These are phyloP conservation scores for Cercis canadensis DNA, from an alignment of 306 rosid genomes.

Conservation along the genomic window DNA sequence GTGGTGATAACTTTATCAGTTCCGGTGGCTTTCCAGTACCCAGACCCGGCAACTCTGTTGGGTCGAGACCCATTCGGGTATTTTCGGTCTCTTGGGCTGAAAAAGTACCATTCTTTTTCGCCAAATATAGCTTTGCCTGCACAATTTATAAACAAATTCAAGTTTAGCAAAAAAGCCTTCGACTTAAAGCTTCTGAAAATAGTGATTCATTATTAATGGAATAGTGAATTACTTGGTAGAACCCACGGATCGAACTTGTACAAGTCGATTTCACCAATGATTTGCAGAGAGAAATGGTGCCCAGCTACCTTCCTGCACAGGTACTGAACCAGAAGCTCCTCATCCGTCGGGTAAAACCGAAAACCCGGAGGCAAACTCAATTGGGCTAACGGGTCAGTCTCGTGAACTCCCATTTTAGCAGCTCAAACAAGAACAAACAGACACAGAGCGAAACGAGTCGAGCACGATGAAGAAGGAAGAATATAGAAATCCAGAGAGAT, in stretches of 20 bases:
- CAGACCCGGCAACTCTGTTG: slow-evolving; percentile 92
- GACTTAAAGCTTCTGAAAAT: neutral
- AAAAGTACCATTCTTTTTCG: slow-evolving; percentile 95
- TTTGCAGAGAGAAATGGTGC: slow-evolving; percentile 72
- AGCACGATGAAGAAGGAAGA: neutral
- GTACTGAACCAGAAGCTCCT: slow-evolving; percentile 90
- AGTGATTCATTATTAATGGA: too few species aligned
- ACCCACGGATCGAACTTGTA: slow-evolving; percentile 95
- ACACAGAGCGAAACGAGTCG: neutral
- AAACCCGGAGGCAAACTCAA: slow-evolving; percentile 91
- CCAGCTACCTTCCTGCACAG: slow-evolving; percentile 93
- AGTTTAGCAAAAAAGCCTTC: neutral
- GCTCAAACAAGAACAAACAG: neutral
- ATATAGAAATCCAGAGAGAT: neutral
- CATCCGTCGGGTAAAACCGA: slow-evolving; percentile 86
- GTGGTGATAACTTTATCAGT: slow-evolving; percentile 80
- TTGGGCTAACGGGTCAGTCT: slow-evolving; percentile 64
- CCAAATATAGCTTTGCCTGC: slow-evolving; percentile 87
- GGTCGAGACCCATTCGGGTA: slow-evolving; percentile 94
- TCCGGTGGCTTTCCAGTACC: slow-evolving; percentile 98
- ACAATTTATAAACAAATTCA: neutral
- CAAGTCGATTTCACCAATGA: slow-evolving; percentile 83
- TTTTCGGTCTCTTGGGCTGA: slow-evolving; percentile 86
- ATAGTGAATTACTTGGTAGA: slow-evolving; percentile 64
- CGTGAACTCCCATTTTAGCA: slow-evolving; percentile 64